Evolutionary conservation across 495 filamentous ascomycete genomes (phyloP).

Genomic region (Lichina pygmaea): DNA sequence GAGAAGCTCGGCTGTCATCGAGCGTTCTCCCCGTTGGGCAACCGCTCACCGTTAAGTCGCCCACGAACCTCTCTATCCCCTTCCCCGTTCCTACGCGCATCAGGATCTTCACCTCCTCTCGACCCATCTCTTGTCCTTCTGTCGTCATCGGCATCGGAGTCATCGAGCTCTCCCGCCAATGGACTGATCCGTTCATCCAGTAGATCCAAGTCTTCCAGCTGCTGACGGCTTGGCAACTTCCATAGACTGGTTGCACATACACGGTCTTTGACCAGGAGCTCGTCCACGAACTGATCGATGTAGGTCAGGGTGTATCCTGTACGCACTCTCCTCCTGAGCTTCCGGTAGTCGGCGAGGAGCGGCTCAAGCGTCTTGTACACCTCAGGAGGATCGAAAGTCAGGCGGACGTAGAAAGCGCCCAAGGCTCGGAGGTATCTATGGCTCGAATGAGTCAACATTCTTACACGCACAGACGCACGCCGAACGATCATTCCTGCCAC

Average conservation of each 20-base stretch:
- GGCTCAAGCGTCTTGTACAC: slow-evolving; percentile 65
- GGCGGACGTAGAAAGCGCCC: slow-evolving; percentile 74
- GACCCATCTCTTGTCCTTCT: slow-evolving; percentile 7
- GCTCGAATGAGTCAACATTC: not conserved
- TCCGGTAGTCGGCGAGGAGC: slow-evolving; percentile 55
- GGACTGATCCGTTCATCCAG: slow-evolving; percentile 70
- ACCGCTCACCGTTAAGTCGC: not conserved
- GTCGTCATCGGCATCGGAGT: slow-evolving; percentile 38
- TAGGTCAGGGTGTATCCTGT: slow-evolving; percentile 46
- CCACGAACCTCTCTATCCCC: not conserved
- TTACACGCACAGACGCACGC: too few species aligned
- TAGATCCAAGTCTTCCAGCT: slow-evolving; percentile 72
- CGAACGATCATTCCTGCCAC: too few species aligned
- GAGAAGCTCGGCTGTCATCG: too few species aligned
- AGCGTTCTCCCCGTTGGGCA: too few species aligned
- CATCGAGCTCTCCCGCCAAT: slow-evolving; percentile 58
- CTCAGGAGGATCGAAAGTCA: slow-evolving; percentile 61
- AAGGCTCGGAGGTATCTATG: slow-evolving; percentile 53
- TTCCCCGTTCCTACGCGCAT: not conserved
- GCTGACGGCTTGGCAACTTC: slow-evolving; percentile 60
- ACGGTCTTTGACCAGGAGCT: slow-evolving; percentile 66
- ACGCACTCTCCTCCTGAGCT: slow-evolving; percentile 46
- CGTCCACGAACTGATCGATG: slow-evolving; percentile 87
- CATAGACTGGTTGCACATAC: slow-evolving; percentile 79
- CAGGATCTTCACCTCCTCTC: not conserved